Evolutionary conservation across 192 early-diverging fungal genomes (phyloP), one percentile per base, ranked within the genome.

Genomic region (Backusella psychrophila): DNA sequence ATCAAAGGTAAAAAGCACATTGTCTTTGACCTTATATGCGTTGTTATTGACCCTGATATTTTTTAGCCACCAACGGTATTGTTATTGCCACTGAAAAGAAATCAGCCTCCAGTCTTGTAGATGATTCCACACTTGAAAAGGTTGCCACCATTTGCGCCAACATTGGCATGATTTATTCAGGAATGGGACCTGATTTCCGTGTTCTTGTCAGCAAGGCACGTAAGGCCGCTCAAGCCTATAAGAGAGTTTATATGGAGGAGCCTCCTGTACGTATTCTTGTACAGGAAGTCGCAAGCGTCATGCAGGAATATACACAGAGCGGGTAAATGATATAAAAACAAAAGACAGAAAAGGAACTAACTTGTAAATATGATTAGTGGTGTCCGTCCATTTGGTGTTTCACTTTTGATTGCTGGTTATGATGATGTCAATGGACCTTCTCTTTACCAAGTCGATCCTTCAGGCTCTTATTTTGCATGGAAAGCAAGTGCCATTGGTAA

Each of bases 71-170:
- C 44, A 99, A 98, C 78, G 97, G 97, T 49, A 91, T 98, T 74
- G 97, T 99, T 34, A 94, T 99, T 82, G 98, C 97, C 17, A 99
- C 98, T 9, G 96, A 98, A 86, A 97, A 98, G 81, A 98, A 98
- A 86, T 86, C 93, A 1, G 91, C 93, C 42, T 95, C 95, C 52
- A 91, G 95, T 70, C 89, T 99, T 46, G 94, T 99, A 67, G 98
- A 99, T 76, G 94, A 98, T 69, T 89, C 90, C 0, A 95, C 96
- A 12, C 81, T 97, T 78, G 94, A 96, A 85, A 96, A 97, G 78
- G 94, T 99, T 56, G 91, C 92, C 49, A 86, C 87, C 75, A 92
- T 99, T 75, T 97, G 93, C 80, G 86, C 91, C 49, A 97, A 94
- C 82, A 95, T 99, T 78, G 98, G 98, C 71, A 93, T 99, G 89